Evolutionary conservation across 2,329 filamentous ascomycete species (phyloP), one percentile per base, ranked within the genome.

Genomic region (Cadophora malorum): DNA sequence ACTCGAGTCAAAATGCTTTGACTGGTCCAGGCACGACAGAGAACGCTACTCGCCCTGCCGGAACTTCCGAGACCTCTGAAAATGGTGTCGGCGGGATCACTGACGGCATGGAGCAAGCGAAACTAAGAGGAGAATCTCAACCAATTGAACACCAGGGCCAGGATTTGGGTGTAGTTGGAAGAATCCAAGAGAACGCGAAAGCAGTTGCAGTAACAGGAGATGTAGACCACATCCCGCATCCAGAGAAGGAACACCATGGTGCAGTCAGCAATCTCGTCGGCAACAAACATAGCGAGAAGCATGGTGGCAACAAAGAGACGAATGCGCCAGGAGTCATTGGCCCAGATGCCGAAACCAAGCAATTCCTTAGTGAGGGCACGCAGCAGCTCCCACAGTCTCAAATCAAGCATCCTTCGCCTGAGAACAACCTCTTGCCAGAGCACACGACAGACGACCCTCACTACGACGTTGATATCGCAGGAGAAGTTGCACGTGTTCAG

Each of bases 401-500:
- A 47, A 74, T 76, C 12, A 69, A 71, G 19, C 33, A 76, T 16
- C 74, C 74, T 2, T 65, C 67, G 28, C 21, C 52, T 61, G 25
- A 47, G 35, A 47, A 61, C 4, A 71, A 71, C 14, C 68, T 71
- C 5, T 78, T 89, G 0, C 82, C 83, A 0, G 85, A 89, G 68
- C 88, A 90, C 74, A 87, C 82, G 0, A 80, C 84, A 0, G 82
- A 86, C 0, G 81, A 88, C 50, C 85, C 88, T 0, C 86, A 91
- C 70, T 93, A 91, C 74, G 91, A 93, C 72, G 67, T 73, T 0
- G 83, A 87, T 63, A 82, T 93, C 14, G 82, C 82, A 2, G 82
- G 81, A 0, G 91, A 94, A 76, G 83, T 91, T 1, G 77, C 80
- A 3, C 84, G 91, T 35, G 83, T 91, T 56, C 89, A 92, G 69